These are phyloP conservation scores for Petunia secreta DNA, from an alignment of 257 asterid species.

Conservation along the genomic window DNA sequence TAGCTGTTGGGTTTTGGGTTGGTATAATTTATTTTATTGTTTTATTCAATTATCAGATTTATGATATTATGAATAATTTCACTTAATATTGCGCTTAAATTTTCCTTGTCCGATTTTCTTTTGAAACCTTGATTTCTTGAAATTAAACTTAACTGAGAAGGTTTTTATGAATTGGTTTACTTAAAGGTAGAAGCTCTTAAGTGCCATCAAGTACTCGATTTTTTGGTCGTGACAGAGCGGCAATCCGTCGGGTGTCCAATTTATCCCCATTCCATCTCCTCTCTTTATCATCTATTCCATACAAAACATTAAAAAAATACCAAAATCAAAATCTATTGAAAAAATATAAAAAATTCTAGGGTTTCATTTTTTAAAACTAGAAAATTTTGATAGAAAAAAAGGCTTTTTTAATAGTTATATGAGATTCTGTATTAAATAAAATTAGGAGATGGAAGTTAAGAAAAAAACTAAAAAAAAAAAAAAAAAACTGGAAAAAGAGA, in stretches of 20 bases:
- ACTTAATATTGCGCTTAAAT: too few relatives aligned
- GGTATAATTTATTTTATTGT: too few relatives aligned
- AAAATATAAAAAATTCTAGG: neutral
- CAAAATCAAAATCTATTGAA: too few relatives aligned
- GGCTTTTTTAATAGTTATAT: neutral
- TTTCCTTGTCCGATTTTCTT: too few relatives aligned
- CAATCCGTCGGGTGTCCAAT: constrained; percentile 48
- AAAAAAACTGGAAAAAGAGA: constrained; percentile 40
- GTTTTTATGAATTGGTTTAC: too few relatives aligned
- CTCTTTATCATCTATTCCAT: constrained; percentile 21
- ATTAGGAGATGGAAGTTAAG: constrained; percentile 83
- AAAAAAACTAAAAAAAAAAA: constrained; percentile 42
- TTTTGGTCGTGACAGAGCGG: constrained; percentile 25
- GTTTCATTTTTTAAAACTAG: constrained; percentile 34
- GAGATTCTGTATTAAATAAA: constrained; percentile 46
- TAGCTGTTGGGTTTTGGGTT: too few relatives aligned
- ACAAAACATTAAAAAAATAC: constrained; percentile 2
- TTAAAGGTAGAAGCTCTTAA: too few relatives aligned
- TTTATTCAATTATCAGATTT: too few relatives aligned
- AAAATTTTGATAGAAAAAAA: constrained; percentile 2
- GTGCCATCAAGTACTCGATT: too few relatives aligned
- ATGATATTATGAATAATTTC: too few relatives aligned
- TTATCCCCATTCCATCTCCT: constrained; percentile 50
- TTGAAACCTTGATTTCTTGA: too few relatives aligned
- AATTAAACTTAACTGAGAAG: too few relatives aligned